These are phyloP conservation scores for Phanerochaete carnosa DNA, from an alignment of 768 basidiomycete genomes.

Conservation along the genomic window DNA sequence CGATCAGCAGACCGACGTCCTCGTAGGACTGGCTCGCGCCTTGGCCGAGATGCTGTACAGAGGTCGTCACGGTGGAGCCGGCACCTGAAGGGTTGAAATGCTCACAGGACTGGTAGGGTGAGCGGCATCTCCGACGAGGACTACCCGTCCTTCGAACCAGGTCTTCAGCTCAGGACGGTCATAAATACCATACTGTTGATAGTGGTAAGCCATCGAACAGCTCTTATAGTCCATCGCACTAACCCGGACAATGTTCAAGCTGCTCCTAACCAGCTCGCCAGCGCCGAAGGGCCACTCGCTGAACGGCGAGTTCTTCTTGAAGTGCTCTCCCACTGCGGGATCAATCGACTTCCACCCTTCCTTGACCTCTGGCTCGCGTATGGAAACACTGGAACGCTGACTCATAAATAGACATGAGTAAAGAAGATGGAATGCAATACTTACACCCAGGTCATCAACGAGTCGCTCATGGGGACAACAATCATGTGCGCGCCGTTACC, in stretches of 20 bases:
- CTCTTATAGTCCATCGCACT: not conserved
- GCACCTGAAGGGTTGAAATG: not conserved
- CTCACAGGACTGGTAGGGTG: constrained; percentile 45
- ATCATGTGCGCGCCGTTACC: constrained; percentile 37
- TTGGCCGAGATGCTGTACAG: constrained; percentile 41
- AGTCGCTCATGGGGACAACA: constrained; percentile 30
- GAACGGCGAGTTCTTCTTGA: constrained; percentile 20
- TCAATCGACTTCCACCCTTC: constrained; percentile 40
- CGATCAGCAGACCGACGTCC: constrained; percentile 35
- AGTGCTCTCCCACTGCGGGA: constrained; percentile 4
- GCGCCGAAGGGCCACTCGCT: constrained; percentile 24
- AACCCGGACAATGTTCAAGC: constrained; percentile 29
- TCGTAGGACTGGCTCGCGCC: constrained; percentile 46
- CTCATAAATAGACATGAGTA: constrained; percentile 17
- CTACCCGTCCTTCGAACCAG: constrained; percentile 41
- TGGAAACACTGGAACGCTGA: too few relatives aligned
- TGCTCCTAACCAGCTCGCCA: constrained; percentile 23
- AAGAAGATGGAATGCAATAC: not conserved
- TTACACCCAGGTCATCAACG: constrained; percentile 8
- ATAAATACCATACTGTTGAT: constrained; percentile 38
- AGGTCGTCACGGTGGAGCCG: too few relatives aligned
- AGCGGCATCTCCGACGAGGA: constrained; percentile 44
- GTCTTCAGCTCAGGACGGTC: constrained; percentile 39
- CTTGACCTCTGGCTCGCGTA: constrained; percentile 34
- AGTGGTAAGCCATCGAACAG: not conserved